These are phyloP conservation scores for Cladosporium sp. DNA, from an alignment of 2,329 filamentous ascomycete genomes.

Conservation along the genomic window DNA sequence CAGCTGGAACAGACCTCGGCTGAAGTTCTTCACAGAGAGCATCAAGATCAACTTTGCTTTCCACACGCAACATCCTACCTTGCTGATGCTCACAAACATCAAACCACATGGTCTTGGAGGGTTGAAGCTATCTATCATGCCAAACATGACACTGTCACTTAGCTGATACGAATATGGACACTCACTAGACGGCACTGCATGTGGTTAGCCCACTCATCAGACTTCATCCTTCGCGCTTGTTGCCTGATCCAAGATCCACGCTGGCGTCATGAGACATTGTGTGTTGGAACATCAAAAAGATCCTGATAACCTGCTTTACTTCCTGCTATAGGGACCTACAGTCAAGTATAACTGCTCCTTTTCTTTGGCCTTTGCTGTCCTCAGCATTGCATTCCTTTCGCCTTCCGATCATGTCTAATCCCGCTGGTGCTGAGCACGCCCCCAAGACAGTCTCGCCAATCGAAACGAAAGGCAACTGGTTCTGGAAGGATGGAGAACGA, in stretches of 20 bases:
- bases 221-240: neutral
- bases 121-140: too few relatives aligned
- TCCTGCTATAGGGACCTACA: neutral
- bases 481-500: slow-evolving; percentile 19
- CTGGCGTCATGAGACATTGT: neutral
- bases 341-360: neutral
- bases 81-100: neutral
- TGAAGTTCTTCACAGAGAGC: neutral
- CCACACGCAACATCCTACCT: neutral
- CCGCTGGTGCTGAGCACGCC: neutral
- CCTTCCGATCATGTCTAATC: neutral
- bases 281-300: neutral
- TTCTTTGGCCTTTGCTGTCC: too few relatives aligned
- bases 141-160: neutral
- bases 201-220: neutral
- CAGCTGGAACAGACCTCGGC: neutral
- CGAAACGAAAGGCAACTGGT: slow-evolving; percentile 20
- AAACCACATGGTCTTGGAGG: too few relatives aligned
- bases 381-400: neutral
- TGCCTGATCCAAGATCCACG: slow-evolving; percentile 6
- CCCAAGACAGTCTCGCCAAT: slow-evolving; percentile 9
- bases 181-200: neutral
- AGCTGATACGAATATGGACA: too few relatives aligned
- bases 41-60: neutral
- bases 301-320: neutral